Conservation (phyloP, 371 early-diverging fungal species). For the Mortierella sp. region DNA sequence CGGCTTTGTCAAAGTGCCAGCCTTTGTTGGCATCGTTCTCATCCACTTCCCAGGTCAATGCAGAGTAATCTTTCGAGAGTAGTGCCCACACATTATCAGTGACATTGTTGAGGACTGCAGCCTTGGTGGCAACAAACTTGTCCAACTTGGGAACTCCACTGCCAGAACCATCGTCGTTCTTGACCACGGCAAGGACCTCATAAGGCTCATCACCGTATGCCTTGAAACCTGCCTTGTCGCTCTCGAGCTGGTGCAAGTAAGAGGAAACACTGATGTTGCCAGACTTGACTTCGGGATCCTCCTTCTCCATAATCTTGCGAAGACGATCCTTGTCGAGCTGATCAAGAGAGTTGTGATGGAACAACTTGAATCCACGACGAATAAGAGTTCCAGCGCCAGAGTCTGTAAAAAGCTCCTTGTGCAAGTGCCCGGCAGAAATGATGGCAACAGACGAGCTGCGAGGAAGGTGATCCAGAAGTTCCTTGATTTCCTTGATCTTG, state of each 20-base stretch:
- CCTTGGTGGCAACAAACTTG: slow-evolving; percentile 83
- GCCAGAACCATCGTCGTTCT: slow-evolving; percentile 62
- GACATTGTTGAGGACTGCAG: slow-evolving; percentile 87
- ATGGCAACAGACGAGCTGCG: slow-evolving; percentile 96
- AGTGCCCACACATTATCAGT: slow-evolving; percentile 91
- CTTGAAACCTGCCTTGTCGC: slow-evolving; percentile 62
- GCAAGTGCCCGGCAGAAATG: slow-evolving; percentile 95
- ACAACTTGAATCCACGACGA: slow-evolving; percentile 92
- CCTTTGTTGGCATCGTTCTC: slow-evolving; percentile 66
- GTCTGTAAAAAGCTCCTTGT: slow-evolving; percentile 97
- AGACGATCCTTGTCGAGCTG: slow-evolving; percentile 87
- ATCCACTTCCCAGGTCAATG: slow-evolving; percentile 78
- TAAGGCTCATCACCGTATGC: slow-evolving; percentile 90
- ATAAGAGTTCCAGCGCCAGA: slow-evolving; percentile 96
- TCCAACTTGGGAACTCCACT: slow-evolving; percentile 75
- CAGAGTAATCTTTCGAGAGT: slow-evolving; percentile 79
- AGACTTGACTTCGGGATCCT: slow-evolving; percentile 76
- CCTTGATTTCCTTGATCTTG: slow-evolving; percentile 96
- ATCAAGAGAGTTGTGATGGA: slow-evolving; percentile 72
- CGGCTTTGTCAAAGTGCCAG: slow-evolving; percentile 96
- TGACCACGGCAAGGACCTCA: slow-evolving; percentile 88
- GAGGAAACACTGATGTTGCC: slow-evolving; percentile 80
- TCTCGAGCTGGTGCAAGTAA: slow-evolving; percentile 76
- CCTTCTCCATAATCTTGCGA: slow-evolving; percentile 82
- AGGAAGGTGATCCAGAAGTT: slow-evolving; percentile 93